phyloP scores from a whole-genome alignment of 495 filamentous ascomycete species.

The Penicillium flavigenum region DNA sequence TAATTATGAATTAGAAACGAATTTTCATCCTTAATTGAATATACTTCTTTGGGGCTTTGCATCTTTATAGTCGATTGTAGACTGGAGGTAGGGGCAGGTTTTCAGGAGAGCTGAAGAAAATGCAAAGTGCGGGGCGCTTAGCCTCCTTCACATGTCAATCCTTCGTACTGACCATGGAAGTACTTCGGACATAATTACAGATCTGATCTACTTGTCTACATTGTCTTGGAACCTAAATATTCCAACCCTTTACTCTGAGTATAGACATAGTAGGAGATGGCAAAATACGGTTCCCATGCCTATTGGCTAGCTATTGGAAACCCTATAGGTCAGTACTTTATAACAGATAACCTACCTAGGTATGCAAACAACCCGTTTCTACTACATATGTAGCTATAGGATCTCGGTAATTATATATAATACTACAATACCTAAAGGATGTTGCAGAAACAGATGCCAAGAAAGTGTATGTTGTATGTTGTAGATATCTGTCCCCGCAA shows the following conservation, averaged over 20 bases:
- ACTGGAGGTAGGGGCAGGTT: background rate
- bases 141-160: conserved; percentile 9
- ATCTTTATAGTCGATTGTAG: background rate
- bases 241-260: no score
- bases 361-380: background rate
- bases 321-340: background rate
- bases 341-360: background rate
- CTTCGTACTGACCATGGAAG: background rate
- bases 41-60: conserved; percentile 3
- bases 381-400: background rate
- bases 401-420: no score
- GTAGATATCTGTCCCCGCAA: conserved; percentile 11
- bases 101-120: background rate
- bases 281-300: no score
- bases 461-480: background rate
- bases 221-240: no score
- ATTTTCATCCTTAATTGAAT: conserved; percentile 8
- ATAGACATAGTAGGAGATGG: no score
- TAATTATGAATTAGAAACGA: conserved; percentile 38
- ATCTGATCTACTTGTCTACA: no score
- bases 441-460: conserved; percentile 1
- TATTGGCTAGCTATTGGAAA: background rate
- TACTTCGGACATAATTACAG: no score
- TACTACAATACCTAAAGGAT: no score
- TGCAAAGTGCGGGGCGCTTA: conserved; percentile 1